phyloP scores from a whole-genome alignment of 768 basidiomycete genomes.

The Suillus luteus region DNA sequence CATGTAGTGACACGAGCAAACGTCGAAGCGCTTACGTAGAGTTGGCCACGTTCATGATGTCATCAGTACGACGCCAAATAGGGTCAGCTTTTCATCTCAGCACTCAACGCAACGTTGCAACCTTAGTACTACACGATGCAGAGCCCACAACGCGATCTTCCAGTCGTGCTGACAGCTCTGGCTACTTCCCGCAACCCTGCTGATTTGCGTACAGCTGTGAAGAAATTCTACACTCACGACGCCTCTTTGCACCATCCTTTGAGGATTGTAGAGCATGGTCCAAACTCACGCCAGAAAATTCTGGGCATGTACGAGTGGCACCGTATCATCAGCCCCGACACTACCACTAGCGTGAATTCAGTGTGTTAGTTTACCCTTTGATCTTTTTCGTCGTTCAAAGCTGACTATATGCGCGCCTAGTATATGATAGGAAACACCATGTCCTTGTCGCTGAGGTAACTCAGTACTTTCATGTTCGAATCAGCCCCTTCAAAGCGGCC shows the following conservation, averaged over 20 bases:
- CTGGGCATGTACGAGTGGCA: conserved; percentile 67
- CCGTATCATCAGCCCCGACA: conserved; percentile 54
- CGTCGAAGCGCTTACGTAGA: too few species aligned
- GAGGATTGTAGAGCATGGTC: conserved; percentile 45
- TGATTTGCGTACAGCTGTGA: conserved; percentile 46
- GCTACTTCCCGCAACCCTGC: conserved; percentile 50
- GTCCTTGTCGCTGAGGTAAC: conserved; percentile 47
- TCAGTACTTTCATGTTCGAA: conserved; percentile 52
- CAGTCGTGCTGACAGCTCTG: conserved; percentile 42
- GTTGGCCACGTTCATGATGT: not conserved
- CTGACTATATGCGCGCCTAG: conserved; percentile 28
- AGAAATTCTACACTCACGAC: conserved; percentile 52
- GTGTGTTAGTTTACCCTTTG: conserved; percentile 21
- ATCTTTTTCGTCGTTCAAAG: not conserved
- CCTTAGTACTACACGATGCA: conserved; percentile 42
- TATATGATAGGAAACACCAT: conserved; percentile 43
- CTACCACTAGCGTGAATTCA: conserved; percentile 43
- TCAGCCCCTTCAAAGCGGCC: conserved; percentile 45
- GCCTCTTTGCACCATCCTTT: conserved; percentile 59
- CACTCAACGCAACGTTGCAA: not conserved
- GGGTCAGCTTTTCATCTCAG: not conserved
- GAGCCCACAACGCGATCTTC: conserved; percentile 50
- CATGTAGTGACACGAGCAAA: not conserved
- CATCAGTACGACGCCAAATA: not conserved
- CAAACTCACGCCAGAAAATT: conserved; percentile 50